These are phyloP conservation scores for Penicillium sp. DNA, from an alignment of 2,329 filamentous ascomycete species.

Conservation along the genomic window DNA sequence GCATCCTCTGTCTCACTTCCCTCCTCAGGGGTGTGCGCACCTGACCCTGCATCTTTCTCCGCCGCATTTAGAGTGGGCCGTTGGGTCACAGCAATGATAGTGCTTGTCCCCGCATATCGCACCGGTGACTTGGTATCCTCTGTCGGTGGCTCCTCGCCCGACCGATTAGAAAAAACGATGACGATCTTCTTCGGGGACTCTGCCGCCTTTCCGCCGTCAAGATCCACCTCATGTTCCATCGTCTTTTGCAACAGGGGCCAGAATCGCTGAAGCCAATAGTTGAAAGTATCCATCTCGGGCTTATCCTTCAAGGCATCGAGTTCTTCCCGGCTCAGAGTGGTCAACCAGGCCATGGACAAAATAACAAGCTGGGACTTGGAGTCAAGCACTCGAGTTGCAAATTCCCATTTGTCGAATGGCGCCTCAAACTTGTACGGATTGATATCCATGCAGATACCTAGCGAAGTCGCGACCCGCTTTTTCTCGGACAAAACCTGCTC, in stretches of 20 bases:
- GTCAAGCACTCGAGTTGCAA: constrained; percentile 55
- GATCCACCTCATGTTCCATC: constrained; percentile 30
- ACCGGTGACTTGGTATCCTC: constrained; percentile 39
- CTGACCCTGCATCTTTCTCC: constrained; percentile 6
- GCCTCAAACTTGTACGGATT: constrained; percentile 63
- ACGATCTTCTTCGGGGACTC: constrained; percentile 38
- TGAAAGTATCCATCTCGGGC: constrained; percentile 61
- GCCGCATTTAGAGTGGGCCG: constrained; percentile 12
- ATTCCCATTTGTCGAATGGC: constrained; percentile 59
- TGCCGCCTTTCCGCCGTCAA: constrained; percentile 25
- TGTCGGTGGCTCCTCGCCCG: constrained; percentile 43
- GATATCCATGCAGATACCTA: constrained; percentile 57
- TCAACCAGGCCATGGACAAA: constrained; percentile 65
- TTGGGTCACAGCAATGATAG: constrained; percentile 44
- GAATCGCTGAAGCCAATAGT: constrained; percentile 63
- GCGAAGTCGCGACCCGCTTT: constrained; percentile 42
- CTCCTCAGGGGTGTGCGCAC: constrained; percentile 7
- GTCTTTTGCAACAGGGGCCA: constrained; percentile 48
- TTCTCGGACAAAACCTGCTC: not conserved
- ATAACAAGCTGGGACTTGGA: constrained; percentile 54
- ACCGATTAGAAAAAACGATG: constrained; percentile 50
- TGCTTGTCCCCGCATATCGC: constrained; percentile 51
- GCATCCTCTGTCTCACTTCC: constrained; percentile 18
- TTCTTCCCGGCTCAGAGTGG: constrained; percentile 50
- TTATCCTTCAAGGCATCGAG: constrained; percentile 44